Conservation (phyloP, 345 rosid species). For the Geranium brycei region DNA sequence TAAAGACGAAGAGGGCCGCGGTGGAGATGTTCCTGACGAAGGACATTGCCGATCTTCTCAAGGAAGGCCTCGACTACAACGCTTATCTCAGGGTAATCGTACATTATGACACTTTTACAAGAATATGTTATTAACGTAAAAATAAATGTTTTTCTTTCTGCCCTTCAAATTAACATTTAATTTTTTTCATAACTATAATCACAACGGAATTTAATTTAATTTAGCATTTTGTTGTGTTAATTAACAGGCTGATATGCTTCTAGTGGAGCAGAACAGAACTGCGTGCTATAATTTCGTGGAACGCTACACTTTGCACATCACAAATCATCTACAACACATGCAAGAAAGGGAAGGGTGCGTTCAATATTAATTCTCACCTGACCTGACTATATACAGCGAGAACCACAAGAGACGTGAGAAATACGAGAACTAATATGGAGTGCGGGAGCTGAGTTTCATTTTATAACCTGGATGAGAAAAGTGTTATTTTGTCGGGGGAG, state of each 20-base stretch:
- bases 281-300: neutral
- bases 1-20: slow-evolving; percentile 50
- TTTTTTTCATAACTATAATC: too few relatives aligned
- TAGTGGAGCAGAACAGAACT: neutral
- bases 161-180: too few relatives aligned
- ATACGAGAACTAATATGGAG: too few relatives aligned
- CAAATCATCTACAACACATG: neutral
- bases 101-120: neutral
- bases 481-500: too few relatives aligned
- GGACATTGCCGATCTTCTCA: slow-evolving; percentile 61
- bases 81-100: slow-evolving; percentile 55
- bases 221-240: neutral
- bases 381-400: slow-evolving; percentile 9
- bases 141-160: too few relatives aligned
- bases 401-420: slow-evolving; percentile 5
- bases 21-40: slow-evolving; percentile 46
- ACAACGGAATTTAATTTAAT: too few relatives aligned
- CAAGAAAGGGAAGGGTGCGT: neutral
- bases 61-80: slow-evolving; percentile 34
- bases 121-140: too few relatives aligned
- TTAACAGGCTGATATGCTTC: neutral
- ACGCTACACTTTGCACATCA: neutral
- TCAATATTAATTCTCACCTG: too few relatives aligned
- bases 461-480: too few relatives aligned
- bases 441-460: too few relatives aligned